Percentiles rank a stretch among this genome's conserved stretches.
Evolutionary conservation across 129 eudicot genomes (phyloP).

Genomic region (Ambrosia artemisiifolia): DNA sequence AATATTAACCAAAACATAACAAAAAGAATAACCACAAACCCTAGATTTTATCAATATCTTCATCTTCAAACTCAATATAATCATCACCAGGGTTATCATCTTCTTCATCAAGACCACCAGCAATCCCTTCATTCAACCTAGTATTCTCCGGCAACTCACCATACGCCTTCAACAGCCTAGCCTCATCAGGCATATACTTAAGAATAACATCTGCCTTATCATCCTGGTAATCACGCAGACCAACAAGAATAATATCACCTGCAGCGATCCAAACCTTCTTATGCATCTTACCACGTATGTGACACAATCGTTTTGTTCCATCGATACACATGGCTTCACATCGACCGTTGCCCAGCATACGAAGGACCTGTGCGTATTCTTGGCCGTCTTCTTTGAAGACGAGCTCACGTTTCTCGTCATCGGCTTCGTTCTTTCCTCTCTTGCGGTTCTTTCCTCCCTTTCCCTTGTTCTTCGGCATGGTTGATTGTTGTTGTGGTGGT

Average conservation of each 20-base stretch:
- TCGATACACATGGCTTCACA: slow-evolving; percentile 88
- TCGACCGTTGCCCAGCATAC: slow-evolving; percentile 92
- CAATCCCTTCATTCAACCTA: slow-evolving; percentile 78
- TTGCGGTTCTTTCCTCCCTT: slow-evolving; percentile 98
- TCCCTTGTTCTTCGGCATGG: slow-evolving; percentile 98
- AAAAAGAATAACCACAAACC: slow-evolving; percentile 13
- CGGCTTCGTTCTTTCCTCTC: slow-evolving; percentile 97
- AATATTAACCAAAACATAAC: neutral
- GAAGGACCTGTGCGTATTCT: slow-evolving; percentile 86
- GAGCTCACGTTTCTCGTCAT: slow-evolving; percentile 91
- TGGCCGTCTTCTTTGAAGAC: slow-evolving; percentile 97
- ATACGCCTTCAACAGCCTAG: slow-evolving; percentile 82
- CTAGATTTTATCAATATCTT: slow-evolving; percentile 82
- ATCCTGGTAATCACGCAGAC: slow-evolving; percentile 90
- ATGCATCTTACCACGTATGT: slow-evolving; percentile 96
- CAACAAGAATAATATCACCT: slow-evolving; percentile 85
- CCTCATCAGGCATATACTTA: slow-evolving; percentile 94
- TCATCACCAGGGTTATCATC: slow-evolving; percentile 75
- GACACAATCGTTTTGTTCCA: slow-evolving; percentile 82
- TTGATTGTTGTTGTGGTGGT: too few species aligned
- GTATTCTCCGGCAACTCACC: slow-evolving; percentile 81
- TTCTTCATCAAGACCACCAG: slow-evolving; percentile 65
- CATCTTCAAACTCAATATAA: slow-evolving; percentile 91
- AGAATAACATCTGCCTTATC: slow-evolving; percentile 92
- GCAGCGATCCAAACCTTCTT: slow-evolving; percentile 98